A percentile compares a stretch with the other conserved stretches of the same genome.
phyloP scores from a whole-genome alignment of 116 monocot species.

The Iris pallida region DNA sequence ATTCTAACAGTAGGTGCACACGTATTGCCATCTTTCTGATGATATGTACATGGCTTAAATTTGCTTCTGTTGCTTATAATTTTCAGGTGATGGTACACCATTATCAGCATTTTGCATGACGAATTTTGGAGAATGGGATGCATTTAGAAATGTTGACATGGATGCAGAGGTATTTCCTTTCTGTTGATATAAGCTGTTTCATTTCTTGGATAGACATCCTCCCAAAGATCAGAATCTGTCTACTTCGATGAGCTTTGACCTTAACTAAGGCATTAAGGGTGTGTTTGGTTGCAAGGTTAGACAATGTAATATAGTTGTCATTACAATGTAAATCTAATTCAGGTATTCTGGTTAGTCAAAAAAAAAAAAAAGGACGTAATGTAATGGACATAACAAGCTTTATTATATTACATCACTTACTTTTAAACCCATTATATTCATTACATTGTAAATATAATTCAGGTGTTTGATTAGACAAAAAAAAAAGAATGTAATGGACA shows the following conservation, averaged over 20 bases:
- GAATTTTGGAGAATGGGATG: conserved; percentile 70
- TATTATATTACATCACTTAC: no score
- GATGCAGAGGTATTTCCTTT: conserved; percentile 68
- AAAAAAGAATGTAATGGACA: no score
- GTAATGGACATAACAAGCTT: no score
- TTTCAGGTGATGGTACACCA: conserved; percentile 57
- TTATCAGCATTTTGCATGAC: conserved; percentile 83
- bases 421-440: no score
- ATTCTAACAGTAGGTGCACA: no score
- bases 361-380: no score
- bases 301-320: no score
- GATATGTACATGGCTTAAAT: neutral
- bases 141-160: conserved; percentile 87
- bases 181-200: neutral
- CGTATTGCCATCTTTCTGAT: no score
- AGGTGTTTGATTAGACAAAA: no score
- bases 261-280: neutral
- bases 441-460: no score
- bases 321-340: no score
- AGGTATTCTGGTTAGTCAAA: no score
- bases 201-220: neutral
- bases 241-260: neutral
- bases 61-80: neutral
- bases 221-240: neutral
- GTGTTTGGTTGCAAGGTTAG: neutral